A percentile compares a stretch with the other conserved stretches of the same genome.
Evolutionary conservation across 192 early-diverging fungal species (phyloP).

Genomic region (Kappamyces sp.): DNA sequence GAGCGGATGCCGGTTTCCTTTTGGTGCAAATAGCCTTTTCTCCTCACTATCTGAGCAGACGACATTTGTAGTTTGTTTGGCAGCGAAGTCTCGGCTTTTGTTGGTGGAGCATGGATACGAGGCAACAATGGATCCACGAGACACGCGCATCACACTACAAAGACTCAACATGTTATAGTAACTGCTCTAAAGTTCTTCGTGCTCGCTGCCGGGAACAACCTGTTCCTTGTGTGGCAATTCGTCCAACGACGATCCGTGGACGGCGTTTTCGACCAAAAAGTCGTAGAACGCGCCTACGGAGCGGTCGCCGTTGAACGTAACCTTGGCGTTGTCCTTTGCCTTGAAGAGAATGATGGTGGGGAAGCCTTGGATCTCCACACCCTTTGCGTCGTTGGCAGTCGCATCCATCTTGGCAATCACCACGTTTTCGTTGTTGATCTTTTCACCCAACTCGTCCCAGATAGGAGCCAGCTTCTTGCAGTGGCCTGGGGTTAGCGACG

Average conservation of each 20-base stretch:
- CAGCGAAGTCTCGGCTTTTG: no score
- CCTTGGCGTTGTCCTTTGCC: conserved; percentile 68
- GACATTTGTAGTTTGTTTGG: no score
- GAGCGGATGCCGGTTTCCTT: conserved; percentile 73
- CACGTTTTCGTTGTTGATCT: conserved; percentile 46
- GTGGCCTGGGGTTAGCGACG: conserved; percentile 51
- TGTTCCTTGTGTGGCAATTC: no score
- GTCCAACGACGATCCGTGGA: conserved; percentile 8
- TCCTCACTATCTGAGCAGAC: no score
- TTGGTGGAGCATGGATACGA: no score
- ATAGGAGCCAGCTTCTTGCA: conserved; percentile 62
- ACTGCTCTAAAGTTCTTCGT: conserved; percentile 6
- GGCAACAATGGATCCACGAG: no score
- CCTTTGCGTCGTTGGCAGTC: conserved; percentile 77
- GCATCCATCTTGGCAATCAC: conserved; percentile 94
- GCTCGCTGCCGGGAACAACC: not conserved
- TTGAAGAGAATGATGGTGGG: conserved; percentile 92
- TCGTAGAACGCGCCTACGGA: conserved; percentile 65
- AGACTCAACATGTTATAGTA: no score
- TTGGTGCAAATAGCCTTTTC: conserved; percentile 62
- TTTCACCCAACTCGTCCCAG: conserved; percentile 76
- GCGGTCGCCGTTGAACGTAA: conserved; percentile 81
- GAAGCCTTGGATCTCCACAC: conserved; percentile 83
- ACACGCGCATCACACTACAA: no score
- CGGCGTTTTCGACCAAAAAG: conserved; percentile 71